Conservation (phyloP, 306 rosid genomes). For the Sphenostylis stenocarpa region DNA sequence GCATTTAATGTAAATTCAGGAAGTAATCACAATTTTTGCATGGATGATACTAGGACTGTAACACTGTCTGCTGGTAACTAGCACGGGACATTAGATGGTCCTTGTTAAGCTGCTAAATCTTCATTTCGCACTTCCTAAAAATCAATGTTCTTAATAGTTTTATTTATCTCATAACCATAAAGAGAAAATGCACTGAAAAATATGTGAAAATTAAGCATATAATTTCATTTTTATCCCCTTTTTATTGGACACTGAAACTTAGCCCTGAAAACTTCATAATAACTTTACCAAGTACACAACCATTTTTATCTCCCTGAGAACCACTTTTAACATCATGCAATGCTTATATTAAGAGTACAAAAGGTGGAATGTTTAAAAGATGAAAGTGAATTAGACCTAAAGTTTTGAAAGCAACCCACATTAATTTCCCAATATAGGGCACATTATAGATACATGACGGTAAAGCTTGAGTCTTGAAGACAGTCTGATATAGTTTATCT, state of each 20-base stretch:
- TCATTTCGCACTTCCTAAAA: background rate
- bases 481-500: background rate
- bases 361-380: background rate
- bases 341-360: background rate
- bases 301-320: background rate
- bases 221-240: too few relatives aligned
- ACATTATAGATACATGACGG: too few relatives aligned
- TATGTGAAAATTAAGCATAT: background rate
- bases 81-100: background rate
- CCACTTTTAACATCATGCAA: background rate
- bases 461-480: too few relatives aligned
- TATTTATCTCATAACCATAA: background rate
- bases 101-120: background rate
- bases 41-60: slow-evolving; percentile 11
- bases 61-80: slow-evolving; percentile 12
- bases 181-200: background rate
- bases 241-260: background rate
- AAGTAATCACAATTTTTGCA: slow-evolving; percentile 30
- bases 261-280: background rate
- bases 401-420: background rate
- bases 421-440: too few relatives aligned
- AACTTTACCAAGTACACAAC: background rate
- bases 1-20: slow-evolving; percentile 40
- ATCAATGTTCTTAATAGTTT: background rate
- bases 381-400: background rate